Conservation (phyloP, 2,329 filamentous ascomycete species). For the Herpotrichia juniperi region DNA sequence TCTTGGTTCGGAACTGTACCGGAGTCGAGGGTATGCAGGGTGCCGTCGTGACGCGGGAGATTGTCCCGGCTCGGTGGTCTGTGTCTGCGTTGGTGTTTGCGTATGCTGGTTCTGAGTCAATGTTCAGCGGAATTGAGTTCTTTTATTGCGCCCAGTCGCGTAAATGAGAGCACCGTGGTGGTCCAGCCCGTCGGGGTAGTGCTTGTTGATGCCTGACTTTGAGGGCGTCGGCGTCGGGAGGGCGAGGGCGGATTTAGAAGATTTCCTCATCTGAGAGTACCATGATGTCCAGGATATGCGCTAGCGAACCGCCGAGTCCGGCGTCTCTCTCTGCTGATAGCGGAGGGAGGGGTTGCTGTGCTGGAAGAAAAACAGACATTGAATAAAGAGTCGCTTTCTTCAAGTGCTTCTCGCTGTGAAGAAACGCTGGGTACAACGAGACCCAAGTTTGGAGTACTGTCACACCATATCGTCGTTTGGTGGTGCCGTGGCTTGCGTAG, state of each 20-base stretch:
- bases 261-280: conserved; percentile 15
- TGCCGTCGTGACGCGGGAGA: conserved; percentile 4
- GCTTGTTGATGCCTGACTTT: conserved; percentile 14
- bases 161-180: conserved; percentile 26
- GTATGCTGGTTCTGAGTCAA: not conserved
- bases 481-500: too few relatives aligned
- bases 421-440: too few relatives aligned
- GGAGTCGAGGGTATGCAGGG: conserved; percentile 7
- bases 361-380: too few relatives aligned
- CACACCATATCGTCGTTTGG: too few relatives aligned
- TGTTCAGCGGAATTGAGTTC: not conserved
- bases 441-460: too few relatives aligned
- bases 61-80: conserved; percentile 3
- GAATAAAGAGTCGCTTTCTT: too few relatives aligned
- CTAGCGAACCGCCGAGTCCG: conserved; percentile 8
- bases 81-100: not conserved
- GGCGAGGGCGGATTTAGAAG: not conserved
- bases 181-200: conserved; percentile 4
- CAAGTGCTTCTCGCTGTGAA: too few relatives aligned
- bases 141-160: conserved; percentile 14
- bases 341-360: too few relatives aligned
- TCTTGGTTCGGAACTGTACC: not conserved
- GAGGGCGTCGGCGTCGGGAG: not conserved
- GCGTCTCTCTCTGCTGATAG: not conserved
- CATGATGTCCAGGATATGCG: conserved; percentile 23